phyloP scores from a whole-genome alignment of 768 basidiomycete genomes.

The Mycena filopes region DNA sequence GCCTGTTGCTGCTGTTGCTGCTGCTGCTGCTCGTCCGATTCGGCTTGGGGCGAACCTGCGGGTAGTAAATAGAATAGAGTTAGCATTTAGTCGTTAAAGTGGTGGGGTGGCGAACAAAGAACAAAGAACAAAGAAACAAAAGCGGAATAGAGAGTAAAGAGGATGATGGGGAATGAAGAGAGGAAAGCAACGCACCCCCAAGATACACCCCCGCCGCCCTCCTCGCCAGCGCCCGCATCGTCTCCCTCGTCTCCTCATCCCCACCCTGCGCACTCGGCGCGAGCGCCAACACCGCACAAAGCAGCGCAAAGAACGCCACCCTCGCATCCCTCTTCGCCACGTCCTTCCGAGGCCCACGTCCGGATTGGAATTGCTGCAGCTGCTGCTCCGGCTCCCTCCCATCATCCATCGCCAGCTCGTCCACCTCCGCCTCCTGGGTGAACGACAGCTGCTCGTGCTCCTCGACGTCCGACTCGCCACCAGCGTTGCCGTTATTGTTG shows the following conservation, averaged over 20 bases:
- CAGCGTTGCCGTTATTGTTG: neutral
- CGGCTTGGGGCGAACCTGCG: no score
- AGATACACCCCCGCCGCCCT: conserved; percentile 26
- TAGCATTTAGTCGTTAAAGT: no score
- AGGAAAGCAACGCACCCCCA: neutral
- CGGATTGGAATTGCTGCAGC: neutral
- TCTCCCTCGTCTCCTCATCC: neutral
- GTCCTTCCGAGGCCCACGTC: no score
- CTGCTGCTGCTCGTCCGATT: neutral
- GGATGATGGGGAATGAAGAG: neutral
- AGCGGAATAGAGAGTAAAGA: neutral
- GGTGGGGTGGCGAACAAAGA: neutral
- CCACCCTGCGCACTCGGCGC: neutral
- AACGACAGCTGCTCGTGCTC: neutral
- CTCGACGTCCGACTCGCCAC: neutral
- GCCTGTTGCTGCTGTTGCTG: neutral
- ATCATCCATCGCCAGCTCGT: neutral
- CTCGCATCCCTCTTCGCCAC: conserved; percentile 15
- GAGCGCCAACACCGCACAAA: conserved; percentile 27
- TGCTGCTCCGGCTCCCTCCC: neutral
- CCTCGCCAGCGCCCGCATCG: conserved; percentile 8
- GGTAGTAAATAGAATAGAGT: no score
- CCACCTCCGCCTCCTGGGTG: conserved; percentile 2
- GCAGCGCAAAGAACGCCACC: conserved; percentile 31
- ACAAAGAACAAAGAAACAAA: neutral